Conservation (phyloP, 441 rosid genomes). For the Syzygium syzygioides region DNA sequence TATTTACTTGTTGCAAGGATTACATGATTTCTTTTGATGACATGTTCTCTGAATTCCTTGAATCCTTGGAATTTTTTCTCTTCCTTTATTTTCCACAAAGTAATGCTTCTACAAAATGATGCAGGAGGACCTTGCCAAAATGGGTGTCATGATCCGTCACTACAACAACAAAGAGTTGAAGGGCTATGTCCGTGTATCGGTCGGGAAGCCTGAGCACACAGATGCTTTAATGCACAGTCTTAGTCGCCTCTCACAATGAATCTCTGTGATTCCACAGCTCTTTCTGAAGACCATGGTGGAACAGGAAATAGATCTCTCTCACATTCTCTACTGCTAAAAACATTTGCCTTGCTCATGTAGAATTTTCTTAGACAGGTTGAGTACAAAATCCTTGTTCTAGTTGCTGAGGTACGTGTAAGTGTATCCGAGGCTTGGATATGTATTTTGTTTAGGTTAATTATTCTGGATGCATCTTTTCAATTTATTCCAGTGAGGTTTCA, state of each 20-base stretch:
- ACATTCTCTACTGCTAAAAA: background rate
- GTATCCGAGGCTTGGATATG: background rate
- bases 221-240: conserved; percentile 59
- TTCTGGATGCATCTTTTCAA: background rate
- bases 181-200: conserved; percentile 71
- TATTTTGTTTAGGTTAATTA: background rate
- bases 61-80: background rate
- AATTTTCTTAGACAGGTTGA: background rate
- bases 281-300: background rate
- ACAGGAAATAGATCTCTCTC: background rate
- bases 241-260: conserved; percentile 14
- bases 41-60: background rate
- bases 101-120: background rate
- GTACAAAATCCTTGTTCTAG: background rate
- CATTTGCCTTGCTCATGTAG: background rate
- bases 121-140: conserved; percentile 79
- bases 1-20: background rate
- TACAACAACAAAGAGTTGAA: conserved; percentile 68
- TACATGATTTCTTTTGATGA: background rate
- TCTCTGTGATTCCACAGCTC: background rate
- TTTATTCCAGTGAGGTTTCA: background rate
- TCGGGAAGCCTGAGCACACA: conserved; percentile 88
- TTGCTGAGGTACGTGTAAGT: background rate
- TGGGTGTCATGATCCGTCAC: conserved; percentile 95
- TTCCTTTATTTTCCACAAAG: background rate